phyloP scores from a whole-genome alignment of 2,329 filamentous ascomycete species.

The Penicillium aurantiogriseum region DNA sequence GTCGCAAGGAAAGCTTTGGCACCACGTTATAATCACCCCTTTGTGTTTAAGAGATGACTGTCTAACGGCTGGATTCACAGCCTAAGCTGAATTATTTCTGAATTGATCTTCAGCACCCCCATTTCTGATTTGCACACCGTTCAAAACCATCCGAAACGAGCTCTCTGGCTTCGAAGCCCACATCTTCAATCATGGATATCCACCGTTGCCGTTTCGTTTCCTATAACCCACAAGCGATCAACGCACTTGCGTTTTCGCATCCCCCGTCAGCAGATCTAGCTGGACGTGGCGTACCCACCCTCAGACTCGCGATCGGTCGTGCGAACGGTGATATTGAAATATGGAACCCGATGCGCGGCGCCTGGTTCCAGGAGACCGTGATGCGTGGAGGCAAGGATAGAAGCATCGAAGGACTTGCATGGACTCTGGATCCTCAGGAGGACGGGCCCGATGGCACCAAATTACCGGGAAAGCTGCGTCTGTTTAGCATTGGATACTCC shows the following conservation, averaged over 20 bases:
- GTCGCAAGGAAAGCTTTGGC: conserved; percentile 18
- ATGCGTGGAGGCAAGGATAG: conserved; percentile 80
- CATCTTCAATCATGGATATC: conserved; percentile 70
- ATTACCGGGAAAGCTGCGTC: conserved; percentile 69
- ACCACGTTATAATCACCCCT: conserved; percentile 12
- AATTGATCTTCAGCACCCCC: conserved; percentile 18
- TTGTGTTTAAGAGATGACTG: conserved; percentile 21
- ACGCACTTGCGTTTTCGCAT: conserved; percentile 91
- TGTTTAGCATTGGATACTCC: conserved; percentile 96
- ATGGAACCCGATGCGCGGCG: conserved; percentile 81
- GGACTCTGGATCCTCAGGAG: conserved; percentile 83
- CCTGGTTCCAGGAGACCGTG: conserved; percentile 87
- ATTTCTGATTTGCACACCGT: conserved; percentile 11
- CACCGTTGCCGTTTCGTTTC: conserved; percentile 96
- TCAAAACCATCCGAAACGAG: conserved; percentile 12
- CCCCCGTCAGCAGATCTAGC: conserved; percentile 51
- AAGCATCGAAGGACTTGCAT: conserved; percentile 85
- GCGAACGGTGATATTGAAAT: conserved; percentile 97
- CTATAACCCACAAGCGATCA: conserved; percentile 88
- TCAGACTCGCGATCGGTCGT: conserved; percentile 83
- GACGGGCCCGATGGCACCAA: conserved; percentile 54
- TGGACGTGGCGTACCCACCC: conserved; percentile 55
- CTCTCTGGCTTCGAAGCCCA: conserved; percentile 19
- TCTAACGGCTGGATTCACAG: conserved; percentile 19
- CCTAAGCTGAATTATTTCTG: conserved; percentile 14